Percentiles rank a stretch among this genome's conserved stretches.
Conservation (phyloP, 2,329 filamentous ascomycete genomes). For the Aspergillus pseudonomiae region DNA sequence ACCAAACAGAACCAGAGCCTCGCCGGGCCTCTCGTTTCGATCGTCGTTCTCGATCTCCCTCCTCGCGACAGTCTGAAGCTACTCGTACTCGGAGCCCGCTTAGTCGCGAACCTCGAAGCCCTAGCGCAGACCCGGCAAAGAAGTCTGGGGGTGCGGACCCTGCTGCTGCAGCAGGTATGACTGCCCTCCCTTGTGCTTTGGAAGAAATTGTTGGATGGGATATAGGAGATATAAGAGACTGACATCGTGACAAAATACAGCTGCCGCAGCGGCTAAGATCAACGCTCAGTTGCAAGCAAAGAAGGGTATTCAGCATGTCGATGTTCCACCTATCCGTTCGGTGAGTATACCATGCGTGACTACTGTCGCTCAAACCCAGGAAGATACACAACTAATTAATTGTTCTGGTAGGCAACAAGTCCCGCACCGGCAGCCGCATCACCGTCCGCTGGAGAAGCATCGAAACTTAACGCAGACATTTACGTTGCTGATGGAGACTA, state of each 20-base stretch:
- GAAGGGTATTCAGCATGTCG: conserved; percentile 87
- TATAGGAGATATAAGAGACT: conserved; percentile 13
- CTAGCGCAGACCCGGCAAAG: conserved; percentile 43
- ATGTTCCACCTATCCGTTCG: conserved; percentile 77
- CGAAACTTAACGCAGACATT: conserved; percentile 78
- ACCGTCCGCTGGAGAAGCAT: conserved; percentile 50
- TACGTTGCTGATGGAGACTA: conserved; percentile 97
- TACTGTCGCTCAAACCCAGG: background rate
- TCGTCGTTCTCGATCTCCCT: conserved; percentile 84
- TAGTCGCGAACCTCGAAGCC: conserved; percentile 54
- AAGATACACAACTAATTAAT: background rate
- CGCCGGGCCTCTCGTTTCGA: conserved; percentile 82
- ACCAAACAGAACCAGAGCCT: conserved; percentile 83
- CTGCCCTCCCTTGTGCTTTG: background rate
- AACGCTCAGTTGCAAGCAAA: conserved; percentile 82
- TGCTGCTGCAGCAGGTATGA: conserved; percentile 74
- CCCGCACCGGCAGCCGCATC: conserved; percentile 59
- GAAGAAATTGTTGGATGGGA: background rate
- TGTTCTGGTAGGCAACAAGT: conserved; percentile 45
- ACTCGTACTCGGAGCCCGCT: conserved; percentile 81
- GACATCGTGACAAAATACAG: conserved; percentile 47
- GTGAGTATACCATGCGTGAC: conserved; percentile 44
- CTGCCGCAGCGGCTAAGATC: conserved; percentile 86
- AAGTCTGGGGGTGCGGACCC: conserved; percentile 64
- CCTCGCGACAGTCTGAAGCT: conserved; percentile 66